Evolutionary conservation across 2,329 filamentous ascomycete genomes (phyloP).

Genomic region (Cordyceps pruinosa): DNA sequence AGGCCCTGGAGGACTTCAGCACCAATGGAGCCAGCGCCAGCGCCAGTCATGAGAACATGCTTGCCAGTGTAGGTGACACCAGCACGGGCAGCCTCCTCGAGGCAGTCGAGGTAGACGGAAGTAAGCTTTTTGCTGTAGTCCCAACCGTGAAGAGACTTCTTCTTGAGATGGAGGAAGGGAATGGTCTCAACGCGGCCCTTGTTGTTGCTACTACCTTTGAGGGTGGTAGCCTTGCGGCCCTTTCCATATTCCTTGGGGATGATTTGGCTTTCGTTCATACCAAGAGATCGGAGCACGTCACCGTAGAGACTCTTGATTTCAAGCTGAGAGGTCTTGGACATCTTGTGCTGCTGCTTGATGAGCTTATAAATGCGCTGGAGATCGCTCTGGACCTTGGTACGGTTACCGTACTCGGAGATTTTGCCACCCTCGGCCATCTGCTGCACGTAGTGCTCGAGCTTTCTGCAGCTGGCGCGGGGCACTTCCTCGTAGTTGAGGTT

Average conservation of each 20-base stretch:
- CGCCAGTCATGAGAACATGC: slow-evolving; percentile 96
- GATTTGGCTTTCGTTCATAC: slow-evolving; percentile 98
- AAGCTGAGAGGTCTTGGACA: slow-evolving; percentile 91
- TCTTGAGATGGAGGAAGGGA: slow-evolving; percentile 94
- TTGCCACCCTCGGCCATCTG: slow-evolving; percentile 98
- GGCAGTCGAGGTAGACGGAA: slow-evolving; percentile 80
- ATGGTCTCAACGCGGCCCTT: slow-evolving; percentile 97
- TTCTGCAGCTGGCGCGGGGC: slow-evolving; percentile 81
- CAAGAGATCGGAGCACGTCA: slow-evolving; percentile 86
- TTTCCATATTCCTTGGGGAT: slow-evolving; percentile 80
- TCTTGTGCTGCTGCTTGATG: slow-evolving; percentile 96
- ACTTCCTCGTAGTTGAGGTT: slow-evolving; percentile 90
- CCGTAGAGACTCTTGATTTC: slow-evolving; percentile 95
- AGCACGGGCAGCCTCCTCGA: slow-evolving; percentile 79
- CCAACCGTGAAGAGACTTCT: slow-evolving; percentile 89
- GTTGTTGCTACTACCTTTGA: slow-evolving; percentile 48
- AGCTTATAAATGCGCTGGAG: slow-evolving; percentile 94
- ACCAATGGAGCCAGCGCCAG: slow-evolving; percentile 94
- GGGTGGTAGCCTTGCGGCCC: slow-evolving; percentile 40
- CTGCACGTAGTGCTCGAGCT: slow-evolving; percentile 95
- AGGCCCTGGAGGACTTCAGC: slow-evolving; percentile 93
- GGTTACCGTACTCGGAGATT: slow-evolving; percentile 96
- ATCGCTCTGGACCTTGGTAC: slow-evolving; percentile 96
- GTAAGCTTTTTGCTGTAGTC: slow-evolving; percentile 99
- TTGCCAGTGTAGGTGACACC: slow-evolving; percentile 92